Conservation (phyloP, 768 basidiomycete species). For the Baorangia bicolor region DNA sequence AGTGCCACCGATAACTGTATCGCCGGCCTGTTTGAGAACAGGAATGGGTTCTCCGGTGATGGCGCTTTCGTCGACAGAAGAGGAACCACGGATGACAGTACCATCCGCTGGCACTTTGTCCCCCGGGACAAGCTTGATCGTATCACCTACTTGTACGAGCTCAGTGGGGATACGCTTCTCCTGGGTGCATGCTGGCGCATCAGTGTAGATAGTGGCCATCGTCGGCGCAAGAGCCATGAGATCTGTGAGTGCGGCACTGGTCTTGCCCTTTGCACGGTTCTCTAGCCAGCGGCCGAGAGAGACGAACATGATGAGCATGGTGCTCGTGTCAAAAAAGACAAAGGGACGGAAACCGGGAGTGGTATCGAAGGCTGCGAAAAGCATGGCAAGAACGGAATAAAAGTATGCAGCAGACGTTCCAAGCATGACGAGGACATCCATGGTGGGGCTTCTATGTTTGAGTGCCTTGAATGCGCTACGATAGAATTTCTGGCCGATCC, state of each 20-base stretch:
- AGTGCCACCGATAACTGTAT: conserved; percentile 92
- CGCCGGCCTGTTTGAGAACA: conserved; percentile 79
- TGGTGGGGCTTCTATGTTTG: conserved; percentile 86
- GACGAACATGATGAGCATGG: conserved; percentile 97
- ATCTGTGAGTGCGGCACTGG: conserved; percentile 93
- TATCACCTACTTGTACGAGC: conserved; percentile 91
- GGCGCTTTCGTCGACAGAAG: conserved; percentile 92
- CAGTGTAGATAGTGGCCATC: conserved; percentile 94
- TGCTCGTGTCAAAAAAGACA: conserved; percentile 97
- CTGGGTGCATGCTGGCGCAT: conserved; percentile 72
- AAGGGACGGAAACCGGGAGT: conserved; percentile 74
- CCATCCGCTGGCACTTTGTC: conserved; percentile 98
- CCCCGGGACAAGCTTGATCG: conserved; percentile 91
- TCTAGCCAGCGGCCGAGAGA: conserved; percentile 94
- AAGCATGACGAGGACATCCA: conserved; percentile 97
- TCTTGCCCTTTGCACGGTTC: conserved; percentile 96
- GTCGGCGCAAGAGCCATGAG: conserved; percentile 94
- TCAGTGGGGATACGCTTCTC: conserved; percentile 94
- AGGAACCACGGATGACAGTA: conserved; percentile 80
- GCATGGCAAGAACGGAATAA: conserved; percentile 77
- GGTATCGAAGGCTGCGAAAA: conserved; percentile 61
- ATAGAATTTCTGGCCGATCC: conserved; percentile 87
- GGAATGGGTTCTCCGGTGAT: conserved; percentile 94
- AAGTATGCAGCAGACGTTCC: conserved; percentile 93
- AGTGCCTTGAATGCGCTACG: conserved; percentile 87